Evolutionary conservation across 2,329 filamentous ascomycete genomes (phyloP), one percentile per base, ranked within the genome.

Genomic region (Penicillium sp.): DNA sequence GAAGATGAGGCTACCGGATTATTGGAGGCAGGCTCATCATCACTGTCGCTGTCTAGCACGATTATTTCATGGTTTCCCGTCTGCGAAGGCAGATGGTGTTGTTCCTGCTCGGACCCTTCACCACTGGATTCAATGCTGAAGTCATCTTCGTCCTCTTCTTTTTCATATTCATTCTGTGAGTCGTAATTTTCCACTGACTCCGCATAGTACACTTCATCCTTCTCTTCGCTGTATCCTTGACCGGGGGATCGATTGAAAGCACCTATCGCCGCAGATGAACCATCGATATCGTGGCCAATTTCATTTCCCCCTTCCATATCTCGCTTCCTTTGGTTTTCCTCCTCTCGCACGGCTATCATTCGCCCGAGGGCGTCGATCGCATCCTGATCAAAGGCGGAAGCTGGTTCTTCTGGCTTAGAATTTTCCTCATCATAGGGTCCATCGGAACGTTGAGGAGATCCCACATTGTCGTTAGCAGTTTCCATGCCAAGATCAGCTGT

Each of bases 1-100:
- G 37, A 17, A 43, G 55, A 6, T 30, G 26, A 19, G 28, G 41
- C n/a, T 12, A 8, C 19, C 3, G 45, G 49, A 9, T 56, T 42
- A 22, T 58, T 47, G 5, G 62, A 56, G 19, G 42, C 46, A 41
- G 61, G 60, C 48, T 76, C 74, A 48, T 75, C 71, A 30, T 76
- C 73, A 52, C 73, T 76, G 53, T 76, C 75, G 55, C 73, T 76
- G 53, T 76, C 75, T 14, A 77, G 42, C 26, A 76, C 70, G 48
- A 77, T 76, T 36, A 77, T 56, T 57, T 77, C 75, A 1, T 44
- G 53, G 16, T 66, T 66, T 16, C 51, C 53, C 14, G 37, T 47
- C 40, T 49, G 53, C 30, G 53, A 46, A 17, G 42, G 35, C 30
- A 38, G 19, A 22, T 19, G 25, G 11, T 45, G 19, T 16, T 45